Percentiles rank a stretch among this genome's conserved stretches.
Evolutionary conservation across 31 red algal genomes (phyloP).

Genomic region (Endocladia muricata): DNA sequence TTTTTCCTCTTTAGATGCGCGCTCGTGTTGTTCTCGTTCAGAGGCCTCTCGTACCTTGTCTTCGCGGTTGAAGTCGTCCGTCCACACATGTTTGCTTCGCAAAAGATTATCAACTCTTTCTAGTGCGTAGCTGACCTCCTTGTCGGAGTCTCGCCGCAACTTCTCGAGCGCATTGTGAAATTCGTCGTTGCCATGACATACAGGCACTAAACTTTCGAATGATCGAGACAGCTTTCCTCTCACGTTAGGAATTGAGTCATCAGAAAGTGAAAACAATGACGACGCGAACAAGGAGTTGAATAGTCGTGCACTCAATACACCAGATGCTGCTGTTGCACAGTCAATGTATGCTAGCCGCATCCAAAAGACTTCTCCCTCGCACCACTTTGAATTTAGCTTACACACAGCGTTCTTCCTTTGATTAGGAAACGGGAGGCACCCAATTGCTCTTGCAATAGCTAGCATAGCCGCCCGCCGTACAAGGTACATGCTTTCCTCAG

Average conservation of each 20-base stretch:
- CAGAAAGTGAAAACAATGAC: constrained; percentile 44
- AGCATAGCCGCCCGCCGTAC: constrained; percentile 74
- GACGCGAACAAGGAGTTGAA: constrained; percentile 60
- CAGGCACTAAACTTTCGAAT: constrained; percentile 36
- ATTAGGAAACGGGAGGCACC: constrained; percentile 44
- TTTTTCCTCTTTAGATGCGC: not conserved
- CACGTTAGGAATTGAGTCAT: constrained; percentile 71
- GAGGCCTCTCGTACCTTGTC: not conserved
- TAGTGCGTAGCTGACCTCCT: constrained; percentile 44
- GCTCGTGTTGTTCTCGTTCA: not conserved
- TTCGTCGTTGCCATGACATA: constrained; percentile 58
- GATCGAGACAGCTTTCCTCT: constrained; percentile 45
- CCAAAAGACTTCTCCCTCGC: constrained; percentile 58
- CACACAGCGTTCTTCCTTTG: constrained; percentile 40
- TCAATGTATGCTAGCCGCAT: constrained; percentile 83
- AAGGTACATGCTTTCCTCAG: constrained; percentile 59
- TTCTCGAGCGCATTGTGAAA: constrained; percentile 39
- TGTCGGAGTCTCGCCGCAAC: constrained; percentile 41
- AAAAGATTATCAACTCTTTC: constrained; percentile 16
- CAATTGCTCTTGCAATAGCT: constrained; percentile 59
- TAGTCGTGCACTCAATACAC: constrained; percentile 43
- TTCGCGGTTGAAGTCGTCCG: not conserved
- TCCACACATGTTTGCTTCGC: not conserved
- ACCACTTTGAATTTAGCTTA: constrained; percentile 54
- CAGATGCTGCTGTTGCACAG: constrained; percentile 23